These are phyloP conservation scores for Inonotus obliquus DNA, from an alignment of 1,284 basidiomycete species.

Conservation along the genomic window DNA sequence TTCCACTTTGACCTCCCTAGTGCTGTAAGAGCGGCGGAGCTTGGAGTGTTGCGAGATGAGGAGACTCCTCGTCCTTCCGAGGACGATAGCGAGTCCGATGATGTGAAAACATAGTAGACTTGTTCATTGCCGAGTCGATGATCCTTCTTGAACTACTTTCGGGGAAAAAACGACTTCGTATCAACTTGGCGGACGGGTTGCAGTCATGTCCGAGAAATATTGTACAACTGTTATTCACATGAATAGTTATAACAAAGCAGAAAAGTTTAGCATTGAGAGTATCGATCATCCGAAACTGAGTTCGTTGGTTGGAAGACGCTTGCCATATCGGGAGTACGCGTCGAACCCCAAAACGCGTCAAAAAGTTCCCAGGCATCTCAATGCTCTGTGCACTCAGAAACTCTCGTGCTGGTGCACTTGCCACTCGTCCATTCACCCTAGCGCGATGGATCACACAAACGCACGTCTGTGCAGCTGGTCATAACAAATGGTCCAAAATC, in stretches of 20 bases:
- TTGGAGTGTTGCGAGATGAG: slow-evolving; percentile 7
- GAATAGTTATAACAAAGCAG: too few relatives aligned
- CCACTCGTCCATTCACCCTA: neutral
- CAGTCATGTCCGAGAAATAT: too few relatives aligned
- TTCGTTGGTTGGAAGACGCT: too few relatives aligned
- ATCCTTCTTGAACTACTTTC: too few relatives aligned
- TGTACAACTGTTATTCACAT: too few relatives aligned
- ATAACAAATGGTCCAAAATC: slow-evolving; percentile 89
- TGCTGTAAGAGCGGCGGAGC: slow-evolving; percentile 71
- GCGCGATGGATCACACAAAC: slow-evolving; percentile 34
- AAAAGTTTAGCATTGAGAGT: too few relatives aligned
- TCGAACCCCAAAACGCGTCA: neutral
- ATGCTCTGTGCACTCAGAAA: slow-evolving; percentile 33
- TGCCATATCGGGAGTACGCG: too few relatives aligned
- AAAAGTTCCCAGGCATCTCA: neutral
- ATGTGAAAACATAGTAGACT: neutral
- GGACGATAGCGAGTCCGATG: neutral
- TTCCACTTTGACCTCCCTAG: slow-evolving; percentile 82
- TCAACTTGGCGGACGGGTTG: too few relatives aligned
- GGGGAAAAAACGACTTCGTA: too few relatives aligned
- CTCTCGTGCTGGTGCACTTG: neutral
- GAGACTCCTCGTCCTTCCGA: slow-evolving; percentile 1
- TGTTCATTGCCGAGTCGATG: neutral
- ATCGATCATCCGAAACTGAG: too few relatives aligned
- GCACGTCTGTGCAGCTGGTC: slow-evolving; percentile 44